These are phyloP conservation scores for Breviolum minutum DNA, from an alignment of 73 alveolate genomes.

Conservation along the genomic window DNA sequence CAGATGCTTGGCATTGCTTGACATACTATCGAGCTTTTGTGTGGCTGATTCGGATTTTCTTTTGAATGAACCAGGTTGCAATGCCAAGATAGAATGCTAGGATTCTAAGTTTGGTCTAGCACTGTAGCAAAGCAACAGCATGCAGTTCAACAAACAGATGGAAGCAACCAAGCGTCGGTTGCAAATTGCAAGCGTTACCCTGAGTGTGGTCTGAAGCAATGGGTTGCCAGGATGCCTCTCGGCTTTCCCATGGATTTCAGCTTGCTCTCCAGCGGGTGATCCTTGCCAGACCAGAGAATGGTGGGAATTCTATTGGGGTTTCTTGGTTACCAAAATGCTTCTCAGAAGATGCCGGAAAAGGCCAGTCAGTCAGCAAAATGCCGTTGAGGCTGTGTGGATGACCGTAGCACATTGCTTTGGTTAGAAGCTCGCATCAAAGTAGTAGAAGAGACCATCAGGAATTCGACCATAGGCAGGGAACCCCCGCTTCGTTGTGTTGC, in stretches of 20 bases:
- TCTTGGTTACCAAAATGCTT: background rate
- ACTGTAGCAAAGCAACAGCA: too few relatives aligned
- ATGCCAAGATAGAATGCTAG: too few relatives aligned
- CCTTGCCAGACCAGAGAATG: constrained; percentile 53
- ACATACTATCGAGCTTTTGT: too few relatives aligned
- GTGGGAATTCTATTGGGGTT: constrained; percentile 94
- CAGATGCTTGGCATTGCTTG: constrained; percentile 20
- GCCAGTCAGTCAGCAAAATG: background rate
- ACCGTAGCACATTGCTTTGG: constrained; percentile 38
- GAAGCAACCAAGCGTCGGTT: background rate
- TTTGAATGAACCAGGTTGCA: too few relatives aligned
- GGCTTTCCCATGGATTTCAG: constrained; percentile 93
- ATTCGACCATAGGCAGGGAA: constrained; percentile 52
- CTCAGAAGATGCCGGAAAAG: background rate
- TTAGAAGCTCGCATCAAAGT: constrained; percentile 69
- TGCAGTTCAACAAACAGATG: too few relatives aligned
- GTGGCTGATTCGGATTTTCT: too few relatives aligned
- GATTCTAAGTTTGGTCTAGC: too few relatives aligned
- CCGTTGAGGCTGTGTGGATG: constrained; percentile 56
- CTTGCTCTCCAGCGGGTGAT: constrained; percentile 90
- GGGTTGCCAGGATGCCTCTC: constrained; percentile 49
- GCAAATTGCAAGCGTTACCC: too few relatives aligned
- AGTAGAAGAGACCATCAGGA: constrained; percentile 62
- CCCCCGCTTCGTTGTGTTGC: background rate
- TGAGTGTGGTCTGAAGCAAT: too few relatives aligned